phyloP scores from a whole-genome alignment of 441 rosid genomes.

The Croton laevigatus region DNA sequence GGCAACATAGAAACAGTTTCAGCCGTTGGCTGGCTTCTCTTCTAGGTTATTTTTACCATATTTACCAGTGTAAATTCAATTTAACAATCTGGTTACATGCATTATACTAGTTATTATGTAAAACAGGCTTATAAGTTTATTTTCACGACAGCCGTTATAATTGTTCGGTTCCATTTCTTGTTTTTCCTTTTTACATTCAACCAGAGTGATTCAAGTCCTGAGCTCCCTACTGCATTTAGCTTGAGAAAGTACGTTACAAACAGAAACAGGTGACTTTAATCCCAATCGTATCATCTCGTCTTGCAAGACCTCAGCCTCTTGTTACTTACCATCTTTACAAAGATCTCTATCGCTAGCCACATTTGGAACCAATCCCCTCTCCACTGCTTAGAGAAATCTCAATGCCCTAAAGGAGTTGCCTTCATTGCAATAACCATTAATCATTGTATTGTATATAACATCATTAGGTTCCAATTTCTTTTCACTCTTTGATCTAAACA shows the following conservation, averaged over 20 bases:
- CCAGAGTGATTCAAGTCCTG: background rate
- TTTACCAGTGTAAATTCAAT: background rate
- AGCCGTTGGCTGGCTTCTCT: constrained; percentile 1
- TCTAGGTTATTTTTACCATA: background rate
- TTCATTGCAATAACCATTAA: constrained; percentile 69
- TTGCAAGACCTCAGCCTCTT: constrained; percentile 54
- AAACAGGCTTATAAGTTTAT: too few relatives aligned
- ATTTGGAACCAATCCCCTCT: constrained; percentile 50
- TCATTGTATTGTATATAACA: constrained; percentile 64
- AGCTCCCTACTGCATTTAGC: constrained; percentile 29
- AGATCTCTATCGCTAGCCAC: constrained; percentile 58
- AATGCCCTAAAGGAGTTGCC: constrained; percentile 61
- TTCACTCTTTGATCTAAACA: constrained; percentile 47
- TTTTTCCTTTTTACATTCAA: background rate
- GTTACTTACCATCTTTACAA: constrained; percentile 56
- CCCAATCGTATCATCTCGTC: constrained; percentile 51
- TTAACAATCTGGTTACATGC: background rate
- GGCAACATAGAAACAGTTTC: background rate
- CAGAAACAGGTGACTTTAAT: constrained; percentile 46
- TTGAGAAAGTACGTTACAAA: constrained; percentile 37
- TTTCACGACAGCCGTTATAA: background rate
- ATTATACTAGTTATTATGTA: background rate
- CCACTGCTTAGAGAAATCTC: constrained; percentile 61
- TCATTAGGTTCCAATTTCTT: constrained; percentile 49
- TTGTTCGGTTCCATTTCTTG: background rate